These are phyloP conservation scores for Dichomitus squalens DNA, from an alignment of 1,284 basidiomycete genomes.

Conservation along the genomic window DNA sequence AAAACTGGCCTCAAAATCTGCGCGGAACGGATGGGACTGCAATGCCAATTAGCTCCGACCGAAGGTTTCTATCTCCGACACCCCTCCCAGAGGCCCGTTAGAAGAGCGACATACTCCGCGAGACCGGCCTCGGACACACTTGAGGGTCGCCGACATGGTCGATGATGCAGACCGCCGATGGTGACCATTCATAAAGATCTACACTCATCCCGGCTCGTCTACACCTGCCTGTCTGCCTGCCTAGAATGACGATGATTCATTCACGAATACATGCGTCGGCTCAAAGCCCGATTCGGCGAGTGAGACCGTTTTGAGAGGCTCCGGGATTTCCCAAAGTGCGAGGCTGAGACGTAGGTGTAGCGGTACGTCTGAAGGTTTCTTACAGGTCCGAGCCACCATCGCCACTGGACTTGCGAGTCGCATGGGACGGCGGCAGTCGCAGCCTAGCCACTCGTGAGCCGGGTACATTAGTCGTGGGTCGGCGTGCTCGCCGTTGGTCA, in stretches of 20 bases:
- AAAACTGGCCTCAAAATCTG: neutral
- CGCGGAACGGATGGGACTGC: neutral
- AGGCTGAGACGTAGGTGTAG: constrained; percentile 1
- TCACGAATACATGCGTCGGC: neutral
- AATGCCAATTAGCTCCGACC: neutral
- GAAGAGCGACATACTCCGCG: neutral
- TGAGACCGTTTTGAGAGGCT: constrained; percentile 8
- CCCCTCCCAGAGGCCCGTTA: neutral
- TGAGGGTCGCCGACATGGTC: neutral
- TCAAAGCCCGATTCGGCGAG: constrained; percentile 1
- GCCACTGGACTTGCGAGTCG: neutral
- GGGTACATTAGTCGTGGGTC: neutral
- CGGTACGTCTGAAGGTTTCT: neutral
- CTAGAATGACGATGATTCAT: neutral
- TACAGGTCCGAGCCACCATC: neutral
- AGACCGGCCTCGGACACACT: neutral
- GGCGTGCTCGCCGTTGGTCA: neutral
- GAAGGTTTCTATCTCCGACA: neutral
- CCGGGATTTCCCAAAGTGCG: constrained; percentile 11
- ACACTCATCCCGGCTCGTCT: neutral
- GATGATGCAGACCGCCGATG: neutral
- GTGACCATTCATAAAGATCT: neutral
- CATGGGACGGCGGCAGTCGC: neutral
- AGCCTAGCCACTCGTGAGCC: neutral
- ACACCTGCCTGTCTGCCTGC: neutral